Base-by-base conservation (phyloP, 306 rosid species). In the Datisca glomerata region DNA sequence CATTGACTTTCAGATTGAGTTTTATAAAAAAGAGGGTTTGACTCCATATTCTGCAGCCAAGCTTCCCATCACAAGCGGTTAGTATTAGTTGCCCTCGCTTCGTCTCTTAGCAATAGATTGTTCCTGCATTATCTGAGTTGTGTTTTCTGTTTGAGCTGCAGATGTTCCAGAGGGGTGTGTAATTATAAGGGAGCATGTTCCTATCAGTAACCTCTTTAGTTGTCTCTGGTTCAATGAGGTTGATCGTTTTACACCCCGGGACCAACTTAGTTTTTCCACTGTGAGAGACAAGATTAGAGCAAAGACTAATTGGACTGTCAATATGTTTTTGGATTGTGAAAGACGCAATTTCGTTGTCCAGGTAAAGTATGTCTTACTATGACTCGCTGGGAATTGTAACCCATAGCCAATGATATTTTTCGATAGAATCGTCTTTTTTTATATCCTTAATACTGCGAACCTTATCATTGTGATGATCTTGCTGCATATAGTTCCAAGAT, bases 161-260 rank as follows among this genome's bases (percentile, higher is more conserved):
- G 93, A 89, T 75, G 98, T 89, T 63, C 95, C 98, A n/a, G 92
- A 89, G 72, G 98, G 93, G 14, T 89, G 95, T 54, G 98, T 78
- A 33, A 67, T 89, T 55, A 66, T 84, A 57, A 81, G 79, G 69
- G 98, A 89, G 61, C 98, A 78, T 60, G 64, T 75, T 68, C 93
- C 93, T 12, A 75, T 89, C 11, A 89, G 93, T 60, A 71, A 89
- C 64, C 65, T 89, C 45, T 89, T 84, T 67, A 84, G 81, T 31
- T 89, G 98, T 60, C 86, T 80, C 32, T 89, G 98, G 98, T 89
- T 89, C 85, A 84, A 89, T 27, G 95, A 89, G 66, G 95, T 89
- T 23, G 95, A 84, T 60, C 95, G 86, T 51, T 89, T 89, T 61
- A 89, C 95, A 51, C 81, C 95, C 9, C 70, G 95, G 65, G 98